Conservation (phyloP, 768 basidiomycete genomes). For the Mycena amicta region DNA sequence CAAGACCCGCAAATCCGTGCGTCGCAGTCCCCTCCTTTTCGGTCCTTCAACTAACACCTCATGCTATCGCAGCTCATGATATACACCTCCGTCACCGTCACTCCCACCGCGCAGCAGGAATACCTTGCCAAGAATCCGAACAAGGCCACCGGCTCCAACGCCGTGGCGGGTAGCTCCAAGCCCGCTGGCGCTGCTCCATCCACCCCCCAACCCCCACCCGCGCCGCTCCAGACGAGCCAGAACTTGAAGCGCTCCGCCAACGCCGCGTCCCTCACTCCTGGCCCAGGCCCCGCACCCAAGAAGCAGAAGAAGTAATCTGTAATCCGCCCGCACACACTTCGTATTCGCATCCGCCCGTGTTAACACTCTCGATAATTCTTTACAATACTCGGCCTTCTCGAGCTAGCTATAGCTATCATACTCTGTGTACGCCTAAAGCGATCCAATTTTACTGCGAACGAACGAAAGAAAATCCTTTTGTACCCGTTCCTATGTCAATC, state of each 20-base stretch:
- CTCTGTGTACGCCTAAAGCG: too few species aligned
- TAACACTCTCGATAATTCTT: too few species aligned
- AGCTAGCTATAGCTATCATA: too few species aligned
- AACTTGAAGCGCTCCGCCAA: not conserved
- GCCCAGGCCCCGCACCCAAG: not conserved
- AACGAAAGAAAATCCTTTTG: too few species aligned
- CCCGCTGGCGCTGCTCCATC: not conserved
- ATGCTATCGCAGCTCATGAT: constrained; percentile 21
- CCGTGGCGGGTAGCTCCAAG: not conserved
- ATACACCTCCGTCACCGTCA: constrained; percentile 20
- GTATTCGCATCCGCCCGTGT: not conserved
- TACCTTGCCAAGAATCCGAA: constrained; percentile 20
- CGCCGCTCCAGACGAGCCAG: not conserved
- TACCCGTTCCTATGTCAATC: too few species aligned
- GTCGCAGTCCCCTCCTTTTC: not conserved
- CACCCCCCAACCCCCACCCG: not conserved
- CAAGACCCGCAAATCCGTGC: constrained; percentile 32
- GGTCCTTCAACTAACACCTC: not conserved
- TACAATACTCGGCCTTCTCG: too few species aligned
- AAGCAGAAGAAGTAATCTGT: not conserved
- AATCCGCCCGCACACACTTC: not conserved
- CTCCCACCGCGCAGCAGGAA: constrained; percentile 13
- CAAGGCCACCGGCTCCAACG: not conserved
- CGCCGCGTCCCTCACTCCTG: not conserved
- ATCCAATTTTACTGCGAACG: too few species aligned